Conservation (phyloP, 2,329 filamentous ascomycete genomes). For the Fusarium odoratissimum region DNA sequence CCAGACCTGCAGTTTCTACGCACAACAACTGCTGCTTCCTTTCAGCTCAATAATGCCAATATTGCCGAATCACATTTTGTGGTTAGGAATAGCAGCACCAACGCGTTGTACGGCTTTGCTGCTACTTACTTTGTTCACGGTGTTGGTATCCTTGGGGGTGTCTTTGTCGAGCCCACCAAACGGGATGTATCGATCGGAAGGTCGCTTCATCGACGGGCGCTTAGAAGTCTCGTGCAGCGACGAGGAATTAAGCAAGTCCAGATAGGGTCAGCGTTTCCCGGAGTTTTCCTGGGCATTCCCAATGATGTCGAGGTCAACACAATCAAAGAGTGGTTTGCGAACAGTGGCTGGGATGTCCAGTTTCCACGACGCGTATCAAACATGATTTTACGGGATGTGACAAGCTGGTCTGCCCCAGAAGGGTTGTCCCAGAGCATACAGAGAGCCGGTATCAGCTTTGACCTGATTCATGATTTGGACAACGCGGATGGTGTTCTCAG, state of each 20-base stretch:
- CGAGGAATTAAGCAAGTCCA: conserved; percentile 82
- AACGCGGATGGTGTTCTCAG: conserved; percentile 79
- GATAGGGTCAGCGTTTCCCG: conserved; percentile 82
- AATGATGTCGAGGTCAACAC: conserved; percentile 59
- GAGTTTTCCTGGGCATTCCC: conserved; percentile 88
- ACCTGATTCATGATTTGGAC: conserved; percentile 83
- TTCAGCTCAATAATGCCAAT: conserved; percentile 76
- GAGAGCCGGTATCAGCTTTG: conserved; percentile 80
- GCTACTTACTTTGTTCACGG: conserved; percentile 83
- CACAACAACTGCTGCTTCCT: conserved; percentile 77
- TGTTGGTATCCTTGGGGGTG: conserved; percentile 81
- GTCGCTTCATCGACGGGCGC: conserved; percentile 86
- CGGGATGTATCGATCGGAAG: conserved; percentile 91
- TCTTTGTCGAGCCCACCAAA: conserved; percentile 90
- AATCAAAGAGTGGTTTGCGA: conserved; percentile 84
- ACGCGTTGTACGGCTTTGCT: conserved; percentile 90
- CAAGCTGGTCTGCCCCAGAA: conserved; percentile 79
- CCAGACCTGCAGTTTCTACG: conserved; percentile 77
- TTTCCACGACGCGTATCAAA: conserved; percentile 69
- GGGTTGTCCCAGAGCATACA: conserved; percentile 80
- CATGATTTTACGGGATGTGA: conserved; percentile 79
- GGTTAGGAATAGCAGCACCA: conserved; percentile 92
- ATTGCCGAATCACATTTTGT: conserved; percentile 89
- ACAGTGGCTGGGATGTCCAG: conserved; percentile 84
- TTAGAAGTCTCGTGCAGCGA: conserved; percentile 77